Percentiles rank a stretch among this genome's conserved stretches.
Evolutionary conservation across 805 yeast genomes (phyloP).

Genomic region (Isabelozyma rhagii): DNA sequence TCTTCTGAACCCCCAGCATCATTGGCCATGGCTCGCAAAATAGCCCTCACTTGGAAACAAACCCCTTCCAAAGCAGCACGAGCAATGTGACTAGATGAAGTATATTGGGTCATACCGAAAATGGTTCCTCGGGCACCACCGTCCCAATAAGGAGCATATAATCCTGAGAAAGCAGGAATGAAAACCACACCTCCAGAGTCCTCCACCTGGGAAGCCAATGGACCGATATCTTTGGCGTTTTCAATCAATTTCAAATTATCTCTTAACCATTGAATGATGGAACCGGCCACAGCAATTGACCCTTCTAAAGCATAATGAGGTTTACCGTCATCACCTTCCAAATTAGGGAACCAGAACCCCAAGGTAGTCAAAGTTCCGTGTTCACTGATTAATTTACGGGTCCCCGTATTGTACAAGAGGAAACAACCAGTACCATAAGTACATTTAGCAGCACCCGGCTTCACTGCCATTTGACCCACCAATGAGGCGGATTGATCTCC

Average conservation of each 20-base stretch:
- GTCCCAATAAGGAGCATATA: conserved; percentile 96
- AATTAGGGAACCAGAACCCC: conserved; percentile 82
- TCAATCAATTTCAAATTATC: conserved; percentile 83
- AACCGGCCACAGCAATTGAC: conserved; percentile 93
- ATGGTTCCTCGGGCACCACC: conserved; percentile 89
- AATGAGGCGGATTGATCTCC: conserved; percentile 95
- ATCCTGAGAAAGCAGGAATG: conserved; percentile 91
- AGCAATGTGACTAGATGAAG: conserved; percentile 89
- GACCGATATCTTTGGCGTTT: conserved; percentile 84
- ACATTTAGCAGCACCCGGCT: conserved; percentile 85
- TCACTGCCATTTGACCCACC: conserved; percentile 87
- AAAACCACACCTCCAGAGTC: conserved; percentile 90
- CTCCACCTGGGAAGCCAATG: conserved; percentile 76
- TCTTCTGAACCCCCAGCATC: conserved; percentile 69
- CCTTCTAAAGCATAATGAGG: conserved; percentile 94
- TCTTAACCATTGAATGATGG: conserved; percentile 90
- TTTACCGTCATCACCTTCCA: conserved; percentile 42
- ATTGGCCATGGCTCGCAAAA: conserved; percentile 82
- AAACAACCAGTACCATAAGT: conserved; percentile 97
- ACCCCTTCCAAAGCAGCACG: conserved; percentile 95
- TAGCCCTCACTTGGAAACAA: conserved; percentile 90
- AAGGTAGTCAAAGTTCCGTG: conserved; percentile 88
- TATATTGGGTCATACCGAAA: conserved; percentile 87
- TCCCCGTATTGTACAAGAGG: conserved; percentile 83
- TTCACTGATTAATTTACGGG: conserved; percentile 60